Evolutionary conservation across 192 early-diverging fungal genomes (phyloP).

Genomic region (Umbelopsis vinacea): DNA sequence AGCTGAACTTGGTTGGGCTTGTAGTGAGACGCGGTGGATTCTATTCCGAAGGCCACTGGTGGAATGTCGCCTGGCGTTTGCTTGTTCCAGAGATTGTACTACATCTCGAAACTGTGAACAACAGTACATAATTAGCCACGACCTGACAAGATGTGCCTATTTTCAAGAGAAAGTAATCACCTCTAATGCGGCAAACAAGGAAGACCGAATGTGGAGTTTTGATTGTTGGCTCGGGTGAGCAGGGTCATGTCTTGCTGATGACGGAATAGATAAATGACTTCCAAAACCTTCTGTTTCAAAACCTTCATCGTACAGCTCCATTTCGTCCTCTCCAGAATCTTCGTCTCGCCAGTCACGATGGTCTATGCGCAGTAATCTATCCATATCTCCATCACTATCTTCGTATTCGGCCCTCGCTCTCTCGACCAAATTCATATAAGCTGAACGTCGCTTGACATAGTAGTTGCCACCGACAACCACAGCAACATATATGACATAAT

Average conservation of each 20-base stretch:
- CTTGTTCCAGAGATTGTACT: constrained; percentile 39
- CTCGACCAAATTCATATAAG: constrained; percentile 46
- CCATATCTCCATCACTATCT: constrained; percentile 39
- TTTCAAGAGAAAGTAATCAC: constrained; percentile 29
- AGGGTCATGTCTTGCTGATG: constrained; percentile 17
- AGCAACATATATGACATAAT: constrained; percentile 64
- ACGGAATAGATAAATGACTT: constrained; percentile 21
- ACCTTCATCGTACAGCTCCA: constrained; percentile 42
- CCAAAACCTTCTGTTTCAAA: constrained; percentile 37
- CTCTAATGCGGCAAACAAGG: constrained; percentile 61
- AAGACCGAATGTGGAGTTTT: constrained; percentile 50
- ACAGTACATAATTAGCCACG: not conserved
- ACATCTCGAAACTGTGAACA: constrained; percentile 43
- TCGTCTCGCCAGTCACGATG: constrained; percentile 10
- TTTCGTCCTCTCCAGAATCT: constrained; percentile 31
- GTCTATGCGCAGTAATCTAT: constrained; percentile 36
- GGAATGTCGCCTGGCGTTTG: constrained; percentile 15
- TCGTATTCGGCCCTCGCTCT: constrained; percentile 52
- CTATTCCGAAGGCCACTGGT: not conserved
- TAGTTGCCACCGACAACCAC: constrained; percentile 64
- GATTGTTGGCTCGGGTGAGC: not conserved
- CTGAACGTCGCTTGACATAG: constrained; percentile 45
- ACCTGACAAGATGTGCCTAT: not conserved
- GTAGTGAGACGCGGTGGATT: not conserved
- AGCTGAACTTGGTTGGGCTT: constrained; percentile 7